Evolutionary conservation across 495 filamentous ascomycete genomes (phyloP), one percentile per base, ranked within the genome.

Genomic region (Filosporella fistucella): DNA sequence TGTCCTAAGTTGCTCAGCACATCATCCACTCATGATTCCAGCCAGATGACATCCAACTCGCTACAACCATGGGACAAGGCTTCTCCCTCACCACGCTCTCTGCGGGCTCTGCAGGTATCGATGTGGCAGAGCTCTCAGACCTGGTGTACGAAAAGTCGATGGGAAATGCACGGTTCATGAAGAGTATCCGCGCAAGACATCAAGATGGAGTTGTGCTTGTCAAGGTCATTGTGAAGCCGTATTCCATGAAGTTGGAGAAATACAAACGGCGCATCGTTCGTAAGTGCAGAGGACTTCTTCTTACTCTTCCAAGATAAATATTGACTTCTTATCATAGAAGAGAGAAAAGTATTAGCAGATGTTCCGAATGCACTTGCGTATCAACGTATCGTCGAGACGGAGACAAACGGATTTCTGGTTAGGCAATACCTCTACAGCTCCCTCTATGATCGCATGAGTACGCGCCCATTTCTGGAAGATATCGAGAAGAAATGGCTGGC

Each of bases 401-500:
- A 85, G 42, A 90, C 80, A 7, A 88, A 89, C 59, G 94, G 90
- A 38, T 96, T 91, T 63, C 80, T 99, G 39, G 87, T 96, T n/a
- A 84, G 94, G 40, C 94, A 97, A 63, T 97, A 86, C 65, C 79
- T 96, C 52, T 89, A 96, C 66, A 96, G 87, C 75, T 95, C 90
- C 25, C 77, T 99, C 13, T 99, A 99, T 71, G 94, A 99, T 69
- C 85, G 93, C 23, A 84, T 97, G 56, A 90, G 91, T 60, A 97
- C 91, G 9, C 81, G 94, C n/a, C 94, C 94, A 5, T 97, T 97
- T 60, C 74, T 96, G 12, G 94, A 97, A 65, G 85, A 93, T 54
- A 90, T 97, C 59, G 94, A 99, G 64, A 99, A 96, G 75, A 95
- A 90, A 67, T 99, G 94, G 93, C 78, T 99, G 34, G 86, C 94